Base-by-base conservation (phyloP, 495 filamentous ascomycete genomes). In the Penicillium bialowiezense region DNA sequence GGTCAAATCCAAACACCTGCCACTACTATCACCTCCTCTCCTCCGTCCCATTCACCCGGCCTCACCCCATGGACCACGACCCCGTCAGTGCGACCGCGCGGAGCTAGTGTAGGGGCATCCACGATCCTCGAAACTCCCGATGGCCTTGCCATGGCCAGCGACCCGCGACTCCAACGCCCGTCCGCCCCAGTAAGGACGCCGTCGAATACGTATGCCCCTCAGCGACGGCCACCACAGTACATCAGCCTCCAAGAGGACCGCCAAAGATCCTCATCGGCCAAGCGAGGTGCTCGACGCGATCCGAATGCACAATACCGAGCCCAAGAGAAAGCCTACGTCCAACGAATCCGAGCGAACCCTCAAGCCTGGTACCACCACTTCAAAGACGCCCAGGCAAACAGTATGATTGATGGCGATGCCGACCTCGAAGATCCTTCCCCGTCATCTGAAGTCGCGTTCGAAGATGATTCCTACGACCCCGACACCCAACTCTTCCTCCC, bases 391-490 rank as follows among this genome's bases (percentile, higher is more conserved):
- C 85, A 87, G 36, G 79, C 81, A 4, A 78, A 80, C 35, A 81
- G 78, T 34, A 63, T 83, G 42, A 79, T 37, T 80, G 85, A 68
- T 77, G 86, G 62, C 3, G 90, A 91, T 35, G 91, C 92, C 8
- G 90, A 96, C 55, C 80, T 86, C n/a, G 93, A 97, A 41, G 93
- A 89, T 6, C 87, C 88, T 51, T 93, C 90, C 0, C 91, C 91
- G 3, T 87, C 87, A 0, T 89, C 89, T 0, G 92, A 93, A 51
- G 80, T 83, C 2, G 87, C 86, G 15, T 88, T 88, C 54, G 86
- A 89, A 41, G 86, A 87, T 51, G 89, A 96, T 59, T 76, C 80
- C 29, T 96, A 95, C 67, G 91, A 97, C 57, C 88, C 91, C 45
- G 93, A 97, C 60, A 91, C 89, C 21, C 83, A 97, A 60, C 79